Evolutionary conservation across 2,329 filamentous ascomycete species (phyloP).

Genomic region (Diaporthe vexans): DNA sequence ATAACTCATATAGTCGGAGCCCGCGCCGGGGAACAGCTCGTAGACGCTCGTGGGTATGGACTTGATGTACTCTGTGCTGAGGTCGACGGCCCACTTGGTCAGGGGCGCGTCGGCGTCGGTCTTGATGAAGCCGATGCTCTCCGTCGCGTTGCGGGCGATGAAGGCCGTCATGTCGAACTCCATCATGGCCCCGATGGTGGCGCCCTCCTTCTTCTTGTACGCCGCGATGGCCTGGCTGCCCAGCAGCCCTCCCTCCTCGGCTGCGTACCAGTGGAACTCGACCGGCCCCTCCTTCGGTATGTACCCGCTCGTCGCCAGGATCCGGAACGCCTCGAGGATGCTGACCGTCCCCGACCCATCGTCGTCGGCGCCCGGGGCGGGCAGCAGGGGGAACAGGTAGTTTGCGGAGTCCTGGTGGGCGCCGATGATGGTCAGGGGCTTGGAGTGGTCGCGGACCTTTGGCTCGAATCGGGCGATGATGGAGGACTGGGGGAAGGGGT

Average conservation of each 20-base stretch:
- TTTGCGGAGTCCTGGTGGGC: constrained; percentile 84
- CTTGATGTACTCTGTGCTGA: constrained; percentile 53
- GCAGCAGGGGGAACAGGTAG: constrained; percentile 76
- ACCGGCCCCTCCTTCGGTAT: constrained; percentile 59
- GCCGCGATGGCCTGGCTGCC: constrained; percentile 80
- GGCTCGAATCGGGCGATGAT: constrained; percentile 77
- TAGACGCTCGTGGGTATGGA: constrained; percentile 53
- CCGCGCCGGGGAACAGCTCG: constrained; percentile 50
- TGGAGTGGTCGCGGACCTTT: constrained; percentile 52
- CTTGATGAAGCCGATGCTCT: constrained; percentile 56
- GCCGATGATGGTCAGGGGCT: constrained; percentile 68
- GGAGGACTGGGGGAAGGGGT: constrained; percentile 78
- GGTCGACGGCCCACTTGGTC: constrained; percentile 52
- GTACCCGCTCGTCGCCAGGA: constrained; percentile 65
- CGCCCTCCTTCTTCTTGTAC: constrained; percentile 72
- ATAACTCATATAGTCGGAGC: constrained; percentile 59
- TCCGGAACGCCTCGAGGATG: constrained; percentile 79
- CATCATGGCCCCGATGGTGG: constrained; percentile 80
- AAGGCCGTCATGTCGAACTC: constrained; percentile 65
- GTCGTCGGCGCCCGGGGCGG: constrained; percentile 81
- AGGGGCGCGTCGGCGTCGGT: constrained; percentile 54
- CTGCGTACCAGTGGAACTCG: constrained; percentile 88
- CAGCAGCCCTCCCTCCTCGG: constrained; percentile 84
- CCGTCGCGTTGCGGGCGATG: constrained; percentile 53
- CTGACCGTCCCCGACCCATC: constrained; percentile 81